Evolutionary conservation across 139 green algal species (phyloP), one percentile per base, ranked within the genome.

Genomic region (Coelastrella sp.): DNA sequence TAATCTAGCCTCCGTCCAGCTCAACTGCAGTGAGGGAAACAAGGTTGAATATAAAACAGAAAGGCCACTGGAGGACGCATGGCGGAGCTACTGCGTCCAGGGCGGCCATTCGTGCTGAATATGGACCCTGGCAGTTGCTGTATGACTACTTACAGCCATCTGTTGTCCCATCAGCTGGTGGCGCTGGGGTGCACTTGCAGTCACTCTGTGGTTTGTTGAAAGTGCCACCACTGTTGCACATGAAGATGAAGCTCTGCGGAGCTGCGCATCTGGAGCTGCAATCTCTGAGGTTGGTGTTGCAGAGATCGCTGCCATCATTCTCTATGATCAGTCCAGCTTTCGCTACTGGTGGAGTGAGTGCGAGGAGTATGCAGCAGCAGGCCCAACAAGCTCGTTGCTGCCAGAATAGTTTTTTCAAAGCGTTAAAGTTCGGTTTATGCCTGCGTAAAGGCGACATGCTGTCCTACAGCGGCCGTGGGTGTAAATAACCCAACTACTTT

Each of bases 171-270:
- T n/a, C 85, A 17, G 54, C 58, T 7, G 74, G 73, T 47, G 85
- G 58, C 6, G 58, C 58, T 11, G 59, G 71, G 73, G 61, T 60
- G 61, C 85, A 90, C 59, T 90, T 90, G 73, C 85, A 90, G 59
- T 90, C 85, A 61, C 74, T 83, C 64, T 84, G 57, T 2, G 85
- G 73, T 56, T 59, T 61, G 57, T 58, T 84, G 85, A 90, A 90
- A 10, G 58, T 90, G 85, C 85, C 85, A 64, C 85, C 73, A 61
- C 85, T 90, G 73, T 83, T 60, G 73, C 85, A 90, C 14, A 57
- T 90, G 23, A 84, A 90, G 54, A 90, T 59, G 58, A 90, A 90
- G 23, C 73, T 84, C 85, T 90, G 73, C n/a, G 85, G 85, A 3
- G 54, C 73, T 66, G 73, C 58, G 73, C 85, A 90, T 11, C 73